Conservation (phyloP, 2,329 filamentous ascomycete genomes). For the Fusarium euwallaceae region DNA sequence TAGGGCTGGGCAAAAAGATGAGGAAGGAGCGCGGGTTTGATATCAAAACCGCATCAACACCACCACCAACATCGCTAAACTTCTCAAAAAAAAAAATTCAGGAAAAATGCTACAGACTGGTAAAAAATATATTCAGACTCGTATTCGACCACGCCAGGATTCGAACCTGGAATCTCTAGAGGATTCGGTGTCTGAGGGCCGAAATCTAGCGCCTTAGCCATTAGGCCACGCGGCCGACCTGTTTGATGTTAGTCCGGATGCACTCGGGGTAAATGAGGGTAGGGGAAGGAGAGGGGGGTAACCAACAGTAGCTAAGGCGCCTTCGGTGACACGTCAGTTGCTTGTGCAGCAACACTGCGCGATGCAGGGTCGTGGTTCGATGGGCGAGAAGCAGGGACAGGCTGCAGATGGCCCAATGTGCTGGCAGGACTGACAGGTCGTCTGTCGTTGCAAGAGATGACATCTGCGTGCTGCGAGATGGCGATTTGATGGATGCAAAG, state of each 20-base stretch:
- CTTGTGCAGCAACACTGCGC: neutral
- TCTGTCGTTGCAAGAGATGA: neutral
- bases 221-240: constrained; percentile 57
- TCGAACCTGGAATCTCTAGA: constrained; percentile 59
- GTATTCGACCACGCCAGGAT: constrained; percentile 57
- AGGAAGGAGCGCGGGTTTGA: neutral
- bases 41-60: neutral
- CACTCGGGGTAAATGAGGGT: neutral
- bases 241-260: constrained; percentile 9
- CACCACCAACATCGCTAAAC: neutral
- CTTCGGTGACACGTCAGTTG: neutral
- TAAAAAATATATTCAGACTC: constrained; percentile 24
- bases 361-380: neutral
- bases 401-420: neutral
- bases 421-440: neutral
- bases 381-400: neutral
- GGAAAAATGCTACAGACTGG: neutral
- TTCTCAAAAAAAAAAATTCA: neutral
- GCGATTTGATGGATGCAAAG: neutral
- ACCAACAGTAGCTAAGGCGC: neutral
- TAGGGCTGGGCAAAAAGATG: constrained; percentile 6
- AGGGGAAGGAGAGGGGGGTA: neutral
- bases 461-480: neutral
- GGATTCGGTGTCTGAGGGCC: constrained; percentile 44
- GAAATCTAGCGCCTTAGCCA: constrained; percentile 61